A percentile compares a stretch with the other conserved stretches of the same genome.
phyloP scores from a whole-genome alignment of 768 basidiomycete genomes.

The Rhodotorula kratochvilovae region DNA sequence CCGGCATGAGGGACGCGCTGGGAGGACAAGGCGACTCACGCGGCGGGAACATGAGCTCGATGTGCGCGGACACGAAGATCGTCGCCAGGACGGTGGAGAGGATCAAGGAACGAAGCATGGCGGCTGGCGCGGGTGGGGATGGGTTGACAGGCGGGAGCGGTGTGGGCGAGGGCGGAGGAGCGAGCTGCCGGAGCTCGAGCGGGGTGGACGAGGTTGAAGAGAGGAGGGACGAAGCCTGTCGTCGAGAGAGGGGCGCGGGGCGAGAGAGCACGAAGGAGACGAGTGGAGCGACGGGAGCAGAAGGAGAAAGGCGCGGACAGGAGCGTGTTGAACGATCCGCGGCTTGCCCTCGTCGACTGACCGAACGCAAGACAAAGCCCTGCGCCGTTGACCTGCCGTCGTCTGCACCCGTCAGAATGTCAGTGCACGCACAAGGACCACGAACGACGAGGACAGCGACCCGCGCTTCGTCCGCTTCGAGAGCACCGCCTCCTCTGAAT shows the following conservation, averaged over 20 bases:
- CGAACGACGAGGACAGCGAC: too few relatives aligned
- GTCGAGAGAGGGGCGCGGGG: background rate
- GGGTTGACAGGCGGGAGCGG: too few relatives aligned
- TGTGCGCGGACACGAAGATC: conserved; percentile 6
- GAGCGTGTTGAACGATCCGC: background rate
- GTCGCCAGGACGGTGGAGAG: conserved; percentile 1
- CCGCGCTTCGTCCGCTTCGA: too few relatives aligned
- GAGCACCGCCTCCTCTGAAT: too few relatives aligned
- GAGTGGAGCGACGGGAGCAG: background rate
- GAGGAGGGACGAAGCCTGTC: background rate
- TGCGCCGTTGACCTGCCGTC: too few relatives aligned
- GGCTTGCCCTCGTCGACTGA: background rate
- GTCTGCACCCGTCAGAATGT: too few relatives aligned
- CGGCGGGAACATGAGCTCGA: conserved; percentile 19
- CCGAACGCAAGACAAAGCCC: too few relatives aligned
- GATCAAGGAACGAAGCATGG: background rate
- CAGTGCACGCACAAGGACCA: too few relatives aligned
- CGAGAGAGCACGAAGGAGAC: background rate
- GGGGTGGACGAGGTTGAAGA: background rate
- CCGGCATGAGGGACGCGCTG: background rate
- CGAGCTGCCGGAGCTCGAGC: background rate
- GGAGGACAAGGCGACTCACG: conserved; percentile 13
- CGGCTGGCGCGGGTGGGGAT: background rate
- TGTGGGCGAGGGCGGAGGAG: background rate
- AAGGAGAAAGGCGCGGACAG: background rate